Conservation (phyloP, 306 rosid genomes). For the Cucurbita pepo region DNA sequence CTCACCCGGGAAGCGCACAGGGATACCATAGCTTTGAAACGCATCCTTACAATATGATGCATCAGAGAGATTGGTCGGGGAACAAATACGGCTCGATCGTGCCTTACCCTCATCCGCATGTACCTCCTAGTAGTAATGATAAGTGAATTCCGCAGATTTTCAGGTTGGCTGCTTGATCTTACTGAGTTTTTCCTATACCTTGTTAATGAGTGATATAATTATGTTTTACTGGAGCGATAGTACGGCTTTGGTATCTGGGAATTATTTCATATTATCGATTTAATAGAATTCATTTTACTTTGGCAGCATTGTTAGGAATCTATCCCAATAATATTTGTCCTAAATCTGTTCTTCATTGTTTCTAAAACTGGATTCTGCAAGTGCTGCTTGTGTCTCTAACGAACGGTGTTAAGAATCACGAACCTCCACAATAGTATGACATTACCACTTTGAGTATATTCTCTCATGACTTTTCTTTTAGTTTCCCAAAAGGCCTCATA, state of each 20-base stretch:
- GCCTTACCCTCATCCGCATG: constrained; percentile 23
- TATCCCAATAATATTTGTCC: neutral
- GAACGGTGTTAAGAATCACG: no score
- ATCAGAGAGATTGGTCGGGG: constrained; percentile 29
- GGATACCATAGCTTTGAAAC: constrained; percentile 15
- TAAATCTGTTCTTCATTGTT: neutral
- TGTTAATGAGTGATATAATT: neutral
- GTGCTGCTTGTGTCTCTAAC: no score
- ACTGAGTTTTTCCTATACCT: neutral
- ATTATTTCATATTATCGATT: neutral
- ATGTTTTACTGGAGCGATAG: neutral
- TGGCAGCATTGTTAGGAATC: neutral
- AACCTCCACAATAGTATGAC: no score
- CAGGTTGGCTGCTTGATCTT: constrained; percentile 4
- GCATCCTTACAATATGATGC: constrained; percentile 33
- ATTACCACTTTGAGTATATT: no score
- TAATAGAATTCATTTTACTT: neutral
- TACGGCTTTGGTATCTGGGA: neutral
- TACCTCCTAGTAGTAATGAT: constrained; percentile 2
- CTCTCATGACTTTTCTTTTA: no score
- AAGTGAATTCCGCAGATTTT: neutral
- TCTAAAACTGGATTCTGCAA: neutral
- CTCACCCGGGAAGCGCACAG: constrained; percentile 13
- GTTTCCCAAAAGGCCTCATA: no score
- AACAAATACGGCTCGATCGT: constrained; percentile 22